Conservation (phyloP, 176 grass and related monocot species). For the Oryza meyeriana region DNA sequence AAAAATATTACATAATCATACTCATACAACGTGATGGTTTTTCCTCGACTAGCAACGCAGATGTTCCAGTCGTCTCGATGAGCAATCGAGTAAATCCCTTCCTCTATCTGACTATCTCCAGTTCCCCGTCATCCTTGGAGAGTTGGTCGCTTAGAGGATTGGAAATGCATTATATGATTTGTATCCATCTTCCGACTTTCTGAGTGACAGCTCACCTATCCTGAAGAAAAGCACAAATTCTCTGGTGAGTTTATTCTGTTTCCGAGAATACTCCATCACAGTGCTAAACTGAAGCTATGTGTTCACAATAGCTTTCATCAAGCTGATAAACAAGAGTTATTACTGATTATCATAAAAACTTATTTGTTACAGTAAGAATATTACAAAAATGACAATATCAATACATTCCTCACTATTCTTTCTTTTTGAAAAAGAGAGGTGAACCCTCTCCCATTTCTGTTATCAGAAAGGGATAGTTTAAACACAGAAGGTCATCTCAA, state of each 20-base stretch:
- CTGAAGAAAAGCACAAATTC: conserved; percentile 17
- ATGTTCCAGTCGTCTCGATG: background rate
- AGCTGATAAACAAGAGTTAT: background rate
- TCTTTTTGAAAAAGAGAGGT: no score
- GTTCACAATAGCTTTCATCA: background rate
- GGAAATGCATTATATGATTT: background rate
- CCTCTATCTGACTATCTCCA: conserved; percentile 7
- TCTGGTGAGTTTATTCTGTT: background rate
- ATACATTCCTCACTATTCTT: background rate
- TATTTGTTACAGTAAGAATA: background rate
- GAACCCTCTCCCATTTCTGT: no score
- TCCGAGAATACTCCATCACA: background rate
- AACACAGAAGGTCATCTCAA: no score
- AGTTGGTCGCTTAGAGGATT: background rate
- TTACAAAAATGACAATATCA: background rate
- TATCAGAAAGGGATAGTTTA: no score
- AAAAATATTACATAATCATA: background rate
- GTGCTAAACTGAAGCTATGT: background rate
- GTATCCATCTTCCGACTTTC: background rate
- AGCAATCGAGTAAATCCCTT: background rate
- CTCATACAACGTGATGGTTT: background rate
- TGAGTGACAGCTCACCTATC: conserved; percentile 19
- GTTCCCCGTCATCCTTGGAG: background rate
- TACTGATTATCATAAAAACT: background rate
- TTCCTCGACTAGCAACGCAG: background rate